Percentiles rank a stretch among this genome's conserved stretches.
These are phyloP conservation scores for Candida sphagnicola DNA, from an alignment of 805 yeast genomes.

Conservation along the genomic window DNA sequence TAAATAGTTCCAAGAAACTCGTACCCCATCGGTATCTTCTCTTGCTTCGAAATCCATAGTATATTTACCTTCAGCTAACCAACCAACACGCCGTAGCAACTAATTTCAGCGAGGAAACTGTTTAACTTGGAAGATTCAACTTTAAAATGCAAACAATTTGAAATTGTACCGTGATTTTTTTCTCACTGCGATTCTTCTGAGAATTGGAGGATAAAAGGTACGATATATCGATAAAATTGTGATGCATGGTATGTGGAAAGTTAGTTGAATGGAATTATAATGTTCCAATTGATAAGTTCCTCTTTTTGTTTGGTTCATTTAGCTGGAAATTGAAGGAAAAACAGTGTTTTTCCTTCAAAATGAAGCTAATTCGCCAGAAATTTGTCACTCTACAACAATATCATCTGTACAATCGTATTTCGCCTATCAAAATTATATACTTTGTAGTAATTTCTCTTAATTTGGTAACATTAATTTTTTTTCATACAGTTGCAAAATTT, in stretches of 20 bases:
- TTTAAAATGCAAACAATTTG: too few relatives aligned
- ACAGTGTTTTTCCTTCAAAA: background rate
- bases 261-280: background rate
- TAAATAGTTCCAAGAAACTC: constrained; percentile 68
- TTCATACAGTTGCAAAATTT: background rate
- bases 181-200: too few relatives aligned
- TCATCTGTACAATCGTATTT: background rate
- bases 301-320: background rate
- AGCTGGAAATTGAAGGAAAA: background rate
- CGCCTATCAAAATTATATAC: background rate
- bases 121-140: too few relatives aligned
- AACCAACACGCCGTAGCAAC: background rate
- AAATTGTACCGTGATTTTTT: too few relatives aligned
- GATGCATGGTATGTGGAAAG: background rate
- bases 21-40: constrained; percentile 72
- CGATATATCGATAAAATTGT: too few relatives aligned
- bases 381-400: background rate
- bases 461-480: too few relatives aligned
- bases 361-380: background rate
- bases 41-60: constrained; percentile 45
- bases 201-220: too few relatives aligned
- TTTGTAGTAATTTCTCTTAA: background rate
- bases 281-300: background rate
- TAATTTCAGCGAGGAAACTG: background rate
- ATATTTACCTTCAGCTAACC: background rate